Percentiles rank a stretch among this genome's conserved stretches.
These are phyloP conservation scores for Panellus pusillus DNA, from an alignment of 768 basidiomycete species.

Conservation along the genomic window DNA sequence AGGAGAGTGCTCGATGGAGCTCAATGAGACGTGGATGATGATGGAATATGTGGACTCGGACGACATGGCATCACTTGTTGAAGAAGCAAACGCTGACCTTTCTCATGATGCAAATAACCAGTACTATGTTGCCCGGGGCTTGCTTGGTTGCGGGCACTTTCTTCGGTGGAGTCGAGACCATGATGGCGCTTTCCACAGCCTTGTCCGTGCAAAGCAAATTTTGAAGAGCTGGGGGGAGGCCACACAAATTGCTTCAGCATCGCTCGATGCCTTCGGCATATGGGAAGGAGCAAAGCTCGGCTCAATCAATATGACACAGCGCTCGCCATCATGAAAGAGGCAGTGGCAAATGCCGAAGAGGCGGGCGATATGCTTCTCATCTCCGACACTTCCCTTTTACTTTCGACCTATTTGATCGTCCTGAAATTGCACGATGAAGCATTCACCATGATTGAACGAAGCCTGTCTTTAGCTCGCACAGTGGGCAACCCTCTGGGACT, in stretches of 20 bases:
- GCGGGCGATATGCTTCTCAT: background rate
- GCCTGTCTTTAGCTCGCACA: no score
- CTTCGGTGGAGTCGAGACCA: background rate
- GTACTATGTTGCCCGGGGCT: background rate
- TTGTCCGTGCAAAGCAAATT: slow-evolving; percentile 5
- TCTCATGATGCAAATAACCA: background rate
- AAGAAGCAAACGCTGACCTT: background rate
- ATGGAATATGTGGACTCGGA: background rate
- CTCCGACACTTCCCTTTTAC: background rate
- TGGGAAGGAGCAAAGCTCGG: background rate
- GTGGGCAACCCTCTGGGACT: no score
- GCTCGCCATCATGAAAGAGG: background rate
- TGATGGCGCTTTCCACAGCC: background rate
- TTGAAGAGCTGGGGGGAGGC: background rate
- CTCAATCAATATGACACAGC: slow-evolving; percentile 3
- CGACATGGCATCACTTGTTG: background rate
- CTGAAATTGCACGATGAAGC: background rate
- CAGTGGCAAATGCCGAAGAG: background rate
- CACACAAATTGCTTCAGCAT: slow-evolving; percentile 1
- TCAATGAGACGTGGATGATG: background rate
- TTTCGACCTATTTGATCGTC: background rate
- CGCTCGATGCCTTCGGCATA: slow-evolving; percentile 8
- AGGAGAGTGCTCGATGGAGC: slow-evolving; percentile 1
- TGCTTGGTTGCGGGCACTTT: slow-evolving; percentile 2
- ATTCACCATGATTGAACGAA: no score